These are phyloP conservation scores for Diplocarpon mali DNA, from an alignment of 2,329 filamentous ascomycete genomes.

Conservation along the genomic window DNA sequence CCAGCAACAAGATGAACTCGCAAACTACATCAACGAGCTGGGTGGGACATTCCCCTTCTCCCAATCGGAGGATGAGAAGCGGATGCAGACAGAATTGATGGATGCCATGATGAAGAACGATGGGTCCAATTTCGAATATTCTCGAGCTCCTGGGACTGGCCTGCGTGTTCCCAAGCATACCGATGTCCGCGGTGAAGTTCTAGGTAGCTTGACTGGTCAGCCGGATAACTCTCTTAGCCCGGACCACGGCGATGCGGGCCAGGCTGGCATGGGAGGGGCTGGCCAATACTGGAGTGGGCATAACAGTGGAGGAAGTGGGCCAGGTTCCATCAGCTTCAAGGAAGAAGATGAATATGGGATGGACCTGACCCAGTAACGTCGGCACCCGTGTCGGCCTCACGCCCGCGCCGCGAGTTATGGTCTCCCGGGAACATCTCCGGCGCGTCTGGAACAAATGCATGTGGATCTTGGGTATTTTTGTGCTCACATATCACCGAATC, in stretches of 20 bases:
- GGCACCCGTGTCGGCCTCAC: neutral
- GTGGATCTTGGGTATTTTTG: too few species aligned
- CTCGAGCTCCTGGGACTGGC: conserved; percentile 70
- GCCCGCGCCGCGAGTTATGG: too few species aligned
- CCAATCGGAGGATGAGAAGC: conserved; percentile 80
- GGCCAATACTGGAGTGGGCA: conserved; percentile 56
- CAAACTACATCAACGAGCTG: conserved; percentile 60
- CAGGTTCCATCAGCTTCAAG: conserved; percentile 64
- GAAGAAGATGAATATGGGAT: conserved; percentile 91
- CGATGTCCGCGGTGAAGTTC: conserved; percentile 72
- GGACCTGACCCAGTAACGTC: conserved; percentile 46
- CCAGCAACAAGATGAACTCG: conserved; percentile 78
- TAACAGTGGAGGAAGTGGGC: conserved; percentile 61
- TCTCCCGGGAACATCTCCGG: too few species aligned
- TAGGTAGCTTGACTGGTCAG: conserved; percentile 37
- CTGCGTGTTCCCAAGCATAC: conserved; percentile 89
- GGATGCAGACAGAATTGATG: conserved; percentile 88
- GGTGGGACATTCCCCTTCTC: conserved; percentile 72
- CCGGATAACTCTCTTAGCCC: conserved; percentile 42
- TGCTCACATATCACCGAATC: too few species aligned
- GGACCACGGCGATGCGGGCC: conserved; percentile 26
- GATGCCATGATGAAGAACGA: conserved; percentile 79
- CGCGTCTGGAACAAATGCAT: too few species aligned
- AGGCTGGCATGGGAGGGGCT: conserved; percentile 21
- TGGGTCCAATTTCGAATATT: conserved; percentile 64